phyloP scores from a whole-genome alignment of 768 basidiomycete genomes.

The Amanita fuliginea region DNA sequence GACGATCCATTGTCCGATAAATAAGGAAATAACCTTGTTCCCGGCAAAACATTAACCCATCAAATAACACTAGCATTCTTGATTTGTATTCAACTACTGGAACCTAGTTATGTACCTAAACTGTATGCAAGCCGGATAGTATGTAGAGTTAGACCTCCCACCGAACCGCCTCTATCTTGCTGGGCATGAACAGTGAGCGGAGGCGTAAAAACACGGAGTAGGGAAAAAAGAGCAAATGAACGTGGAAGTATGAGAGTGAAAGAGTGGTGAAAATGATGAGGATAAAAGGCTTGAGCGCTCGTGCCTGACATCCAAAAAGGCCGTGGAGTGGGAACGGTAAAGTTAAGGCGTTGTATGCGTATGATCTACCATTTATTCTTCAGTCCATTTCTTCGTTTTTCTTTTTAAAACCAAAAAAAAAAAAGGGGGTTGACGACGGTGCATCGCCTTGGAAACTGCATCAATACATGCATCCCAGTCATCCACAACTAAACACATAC shows the following conservation, averaged over 20 bases:
- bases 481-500: neutral
- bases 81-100: slow-evolving; percentile 2
- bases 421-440: neutral
- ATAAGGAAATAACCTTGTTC: neutral
- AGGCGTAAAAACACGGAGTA: neutral
- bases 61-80: neutral
- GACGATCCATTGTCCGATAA: neutral
- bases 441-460: neutral
- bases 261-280: neutral
- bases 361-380: slow-evolving; percentile 1
- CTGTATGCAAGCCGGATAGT: neutral
- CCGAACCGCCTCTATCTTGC: neutral
- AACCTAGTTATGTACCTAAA: slow-evolving; percentile 7
- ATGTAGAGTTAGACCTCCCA: neutral
- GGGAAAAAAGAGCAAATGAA: neutral
- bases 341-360: neutral
- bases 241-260: neutral
- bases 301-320: neutral
- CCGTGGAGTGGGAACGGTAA: neutral
- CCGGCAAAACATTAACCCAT: neutral
- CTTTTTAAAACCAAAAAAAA: neutral
- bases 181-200: neutral
- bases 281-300: neutral
- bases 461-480: neutral
- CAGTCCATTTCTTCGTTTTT: slow-evolving; percentile 3